Conservation (phyloP, 1,284 basidiomycete species). For the Leccinum subrobustum region DNA sequence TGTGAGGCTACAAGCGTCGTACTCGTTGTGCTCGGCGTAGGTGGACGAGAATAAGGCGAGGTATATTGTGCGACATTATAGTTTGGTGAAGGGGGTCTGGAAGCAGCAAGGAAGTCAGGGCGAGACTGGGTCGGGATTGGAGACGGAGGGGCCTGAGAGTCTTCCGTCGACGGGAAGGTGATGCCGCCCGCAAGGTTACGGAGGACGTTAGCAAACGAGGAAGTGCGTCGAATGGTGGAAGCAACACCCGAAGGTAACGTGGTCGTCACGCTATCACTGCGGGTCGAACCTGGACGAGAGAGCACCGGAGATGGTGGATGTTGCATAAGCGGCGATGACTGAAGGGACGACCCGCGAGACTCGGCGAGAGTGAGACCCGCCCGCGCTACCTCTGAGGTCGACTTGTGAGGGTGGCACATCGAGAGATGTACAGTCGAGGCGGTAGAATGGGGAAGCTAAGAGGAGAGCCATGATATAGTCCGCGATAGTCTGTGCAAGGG, state of each 20-base stretch:
- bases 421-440: constrained; percentile 66
- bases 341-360: constrained; percentile 50
- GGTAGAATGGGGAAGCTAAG: constrained; percentile 83
- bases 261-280: constrained; percentile 62
- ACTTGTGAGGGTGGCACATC: constrained; percentile 44
- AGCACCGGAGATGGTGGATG: constrained; percentile 40
- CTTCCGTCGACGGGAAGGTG: constrained; percentile 60
- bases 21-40: constrained; percentile 39
- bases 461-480: constrained; percentile 92
- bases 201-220: constrained; percentile 83
- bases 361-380: constrained; percentile 36
- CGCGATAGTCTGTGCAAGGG: constrained; percentile 86
- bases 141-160: constrained; percentile 48
- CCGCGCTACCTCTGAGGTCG: constrained; percentile 27
- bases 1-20: constrained; percentile 21
- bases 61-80: constrained; percentile 73
- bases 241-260: constrained; percentile 58
- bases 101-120: constrained; percentile 44
- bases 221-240: constrained; percentile 73
- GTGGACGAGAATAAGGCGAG: constrained; percentile 65
- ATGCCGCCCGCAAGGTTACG: constrained; percentile 73
- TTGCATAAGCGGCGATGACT: constrained; percentile 39
- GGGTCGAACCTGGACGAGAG: constrained; percentile 43
- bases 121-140: constrained; percentile 33
- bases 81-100: constrained; percentile 73